Evolutionary conservation across 139 green algal genomes (phyloP), one percentile per base, ranked within the genome.

Genomic region (Chlamydomonas sphaeroides): DNA sequence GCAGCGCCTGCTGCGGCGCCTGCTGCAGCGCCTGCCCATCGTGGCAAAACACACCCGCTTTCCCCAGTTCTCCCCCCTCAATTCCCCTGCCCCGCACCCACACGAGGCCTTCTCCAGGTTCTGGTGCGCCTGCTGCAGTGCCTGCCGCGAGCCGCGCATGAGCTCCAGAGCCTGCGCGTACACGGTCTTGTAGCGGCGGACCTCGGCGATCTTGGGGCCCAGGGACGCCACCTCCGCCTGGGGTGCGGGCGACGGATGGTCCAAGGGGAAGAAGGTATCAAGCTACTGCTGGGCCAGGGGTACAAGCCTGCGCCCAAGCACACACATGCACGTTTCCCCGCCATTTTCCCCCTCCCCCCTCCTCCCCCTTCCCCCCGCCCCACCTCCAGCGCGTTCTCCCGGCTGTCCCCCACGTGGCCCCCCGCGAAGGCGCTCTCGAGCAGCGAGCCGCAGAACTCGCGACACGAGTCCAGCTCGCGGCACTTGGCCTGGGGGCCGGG

Each of bases 361-460:
- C 45, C 45, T 10, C 45, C 45, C 45, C 45, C 45, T 53, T 10
- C 45, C 45, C 45, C 45, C 45, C 45, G 8, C 57, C 59, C 5
- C 68, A 75, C 68, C 68, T 75, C 68, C 30, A 75, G 68, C 41
- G 28, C 68, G 68, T 75, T 75, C 68, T 75, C 68, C 41, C n/a
- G 5, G 28, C 42, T 28, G 68, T 75, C 68, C 0, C 68, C 68
- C 41, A 61, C 42, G 14, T 7, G 25, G 10, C 42, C 42, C 10
- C 68, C 68, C 28, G 30, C 42, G 42, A 75, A 75, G 42, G 45
- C 42, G 68, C 30, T 59, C 68, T 75, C 17, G 42, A 75, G 68
- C 68, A 75, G 68, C 68, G 28, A 25, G 30, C 42, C 45, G 5
- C 45, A 61, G 68, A 41, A 75, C 30, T 14, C 14, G 30, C 30